Evolutionary conservation across 2,329 filamentous ascomycete species (phyloP), one percentile per base, ranked within the genome.

Genomic region (Xylariales sp.): DNA sequence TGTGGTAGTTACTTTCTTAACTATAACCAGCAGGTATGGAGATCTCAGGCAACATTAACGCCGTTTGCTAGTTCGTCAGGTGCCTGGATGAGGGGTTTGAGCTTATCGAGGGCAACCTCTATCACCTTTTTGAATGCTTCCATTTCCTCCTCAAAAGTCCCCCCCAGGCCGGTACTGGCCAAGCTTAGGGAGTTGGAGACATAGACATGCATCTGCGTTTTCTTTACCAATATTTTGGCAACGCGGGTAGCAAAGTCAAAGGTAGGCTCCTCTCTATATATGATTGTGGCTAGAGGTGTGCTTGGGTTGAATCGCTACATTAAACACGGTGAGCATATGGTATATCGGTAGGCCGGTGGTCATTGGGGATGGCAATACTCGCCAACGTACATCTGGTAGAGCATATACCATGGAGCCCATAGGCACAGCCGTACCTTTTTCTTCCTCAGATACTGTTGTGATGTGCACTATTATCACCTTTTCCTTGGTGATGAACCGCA

Each of bases 341-440:
- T n/a, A n/a, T n/a, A n/a, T n/a, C n/a, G n/a, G n/a, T n/a, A n/a
- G n/a, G n/a, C n/a, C n/a, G n/a, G n/a, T n/a, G n/a, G n/a, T n/a
- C n/a, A n/a, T n/a, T n/a, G n/a, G n/a, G n/a, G n/a, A n/a, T n/a
- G n/a, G n/a, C n/a, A n/a, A n/a, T n/a, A n/a, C n/a, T n/a, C n/a
- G 38, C 18, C 18, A 12, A 59, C 67, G 52, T 67, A 95, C 93
- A 65, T 95, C 85, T 13, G 93, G 91, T 59, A 98, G 78, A 3
- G 90, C 87, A 58, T 95, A 97, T 31, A 97, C 87, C 56, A 97
- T 91, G 34, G 88, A 95, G 4, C 93, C 91, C 62, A 97, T 74
- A 34, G 75, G 67, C 28, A 75, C 66, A 6, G 70, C 57, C 7
- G 62, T 56, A 11, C 65, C 65, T n/a, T 62, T 57, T 29, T 78